These are phyloP conservation scores for Venturia pyrina DNA, from an alignment of 2,329 filamentous ascomycete genomes.

Conservation along the genomic window DNA sequence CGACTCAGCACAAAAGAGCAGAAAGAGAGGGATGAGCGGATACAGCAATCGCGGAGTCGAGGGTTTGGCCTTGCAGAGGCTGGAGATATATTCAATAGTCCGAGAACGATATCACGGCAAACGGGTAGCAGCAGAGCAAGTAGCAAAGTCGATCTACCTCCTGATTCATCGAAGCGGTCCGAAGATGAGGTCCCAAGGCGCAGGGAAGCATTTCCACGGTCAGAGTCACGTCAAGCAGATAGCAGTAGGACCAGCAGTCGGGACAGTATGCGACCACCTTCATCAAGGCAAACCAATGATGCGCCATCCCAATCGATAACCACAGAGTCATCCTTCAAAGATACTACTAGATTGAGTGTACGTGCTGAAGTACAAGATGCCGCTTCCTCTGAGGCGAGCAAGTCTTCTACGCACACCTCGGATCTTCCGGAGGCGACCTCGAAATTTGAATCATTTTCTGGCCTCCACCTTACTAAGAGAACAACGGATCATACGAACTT, in stretches of 20 bases:
- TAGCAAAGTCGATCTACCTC: not conserved
- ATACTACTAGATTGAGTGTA: not conserved
- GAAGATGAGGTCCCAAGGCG: not conserved
- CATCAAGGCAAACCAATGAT: not conserved
- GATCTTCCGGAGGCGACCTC: slow-evolving; percentile 5
- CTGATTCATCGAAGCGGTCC: not conserved
- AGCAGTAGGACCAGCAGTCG: not conserved
- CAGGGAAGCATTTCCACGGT: not conserved
- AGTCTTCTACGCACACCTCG: not conserved
- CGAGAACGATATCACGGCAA: slow-evolving; percentile 2
- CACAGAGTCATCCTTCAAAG: not conserved
- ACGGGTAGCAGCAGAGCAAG: not conserved
- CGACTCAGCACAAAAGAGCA: slow-evolving; percentile 33
- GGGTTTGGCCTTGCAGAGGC: slow-evolving; percentile 25
- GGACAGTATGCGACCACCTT: not conserved
- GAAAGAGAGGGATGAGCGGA: slow-evolving; percentile 33
- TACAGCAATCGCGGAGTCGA: slow-evolving; percentile 31
- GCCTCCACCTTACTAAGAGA: slow-evolving; percentile 71
- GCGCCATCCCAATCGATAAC: not conserved
- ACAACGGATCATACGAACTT: slow-evolving; percentile 74
- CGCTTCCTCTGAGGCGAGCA: not conserved
- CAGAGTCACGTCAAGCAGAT: not conserved
- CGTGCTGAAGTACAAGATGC: not conserved
- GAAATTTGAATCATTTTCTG: slow-evolving; percentile 68
- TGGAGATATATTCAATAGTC: not conserved